Base-by-base conservation (phyloP, 1,139 yeast genomes). In the Suhomyces guaymorum region DNA sequence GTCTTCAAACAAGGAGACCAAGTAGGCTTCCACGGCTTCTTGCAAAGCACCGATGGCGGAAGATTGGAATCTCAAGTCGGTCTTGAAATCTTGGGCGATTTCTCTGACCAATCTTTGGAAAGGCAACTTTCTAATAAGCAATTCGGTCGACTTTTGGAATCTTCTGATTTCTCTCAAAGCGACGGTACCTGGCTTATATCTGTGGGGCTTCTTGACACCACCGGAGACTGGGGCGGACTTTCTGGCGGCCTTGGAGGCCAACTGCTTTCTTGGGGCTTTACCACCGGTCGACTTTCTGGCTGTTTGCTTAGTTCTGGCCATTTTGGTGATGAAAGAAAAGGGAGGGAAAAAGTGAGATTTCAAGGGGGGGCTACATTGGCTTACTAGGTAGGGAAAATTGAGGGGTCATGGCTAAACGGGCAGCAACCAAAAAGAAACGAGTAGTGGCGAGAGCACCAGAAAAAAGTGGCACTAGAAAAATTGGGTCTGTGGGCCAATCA, bases 141-240 rank as follows among this genome's bases (percentile, higher is more conserved):
- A 65, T 51, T 70, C 76, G 39, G 76, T 70, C 15, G 75, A 70
- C 55, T 70, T 70, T 57, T 70, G 76, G 57, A 70, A 70, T 63
- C 75, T 66, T 67, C 76, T 67, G 49, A 70, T 70, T 67, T 70
- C 75, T 69, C 76, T 69, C 61, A 70, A 69, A 37, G 76, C 76
- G 46, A 70, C 76, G 47, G 76, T 70, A 69, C 76, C 75, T 51
- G 76, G 76, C 68, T 70, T 70, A 61, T 70, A 70, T 70, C 76
- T 70, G 62, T 70, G 76, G 26, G 76, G 75, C 58, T 70, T 70
- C 61, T 70, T 70, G 46, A 70, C 76, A 61, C 76, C 75, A 41
- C 76, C 76, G 37, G 70, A 57, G 29, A 67, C 73, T 54, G 76
- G 76, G 39, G 76, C 76, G 24, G 75, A 70, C 54, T 70, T 70